A percentile compares a stretch with the other conserved stretches of the same genome.
Conservation (phyloP, 192 early-diverging fungal species). For the Rhizophlyctis rosea region DNA sequence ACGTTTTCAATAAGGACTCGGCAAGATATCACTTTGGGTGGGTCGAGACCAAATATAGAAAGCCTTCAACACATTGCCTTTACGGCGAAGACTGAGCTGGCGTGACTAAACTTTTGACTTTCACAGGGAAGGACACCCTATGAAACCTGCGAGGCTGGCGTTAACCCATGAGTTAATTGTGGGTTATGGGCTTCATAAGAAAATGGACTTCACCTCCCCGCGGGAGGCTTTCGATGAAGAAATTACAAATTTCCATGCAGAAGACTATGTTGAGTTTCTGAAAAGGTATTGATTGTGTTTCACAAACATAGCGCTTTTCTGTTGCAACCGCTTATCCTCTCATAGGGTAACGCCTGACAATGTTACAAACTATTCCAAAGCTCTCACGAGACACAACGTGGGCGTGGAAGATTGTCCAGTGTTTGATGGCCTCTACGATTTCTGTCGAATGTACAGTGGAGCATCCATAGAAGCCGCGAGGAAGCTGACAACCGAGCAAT, state of each 20-base stretch:
- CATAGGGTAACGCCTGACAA: conserved; percentile 54
- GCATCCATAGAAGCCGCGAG: conserved; percentile 91
- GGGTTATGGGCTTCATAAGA: conserved; percentile 88
- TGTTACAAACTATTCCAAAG: conserved; percentile 35
- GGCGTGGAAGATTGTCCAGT: conserved; percentile 93
- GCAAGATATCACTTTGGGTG: conserved; percentile 82
- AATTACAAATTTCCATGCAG: conserved; percentile 90
- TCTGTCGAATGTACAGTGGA: conserved; percentile 86
- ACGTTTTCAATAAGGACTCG: conserved; percentile 61
- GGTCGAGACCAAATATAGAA: background rate
- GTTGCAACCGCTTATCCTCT: background rate
- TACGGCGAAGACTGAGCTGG: background rate
- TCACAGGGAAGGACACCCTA: conserved; percentile 76
- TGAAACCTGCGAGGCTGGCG: conserved; percentile 96
- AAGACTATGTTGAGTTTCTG: conserved; percentile 90
- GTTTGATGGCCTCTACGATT: conserved; percentile 94
- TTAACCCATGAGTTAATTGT: conserved; percentile 91
- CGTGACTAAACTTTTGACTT: background rate
- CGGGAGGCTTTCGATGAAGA: conserved; percentile 79
- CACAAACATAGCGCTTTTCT: background rate
- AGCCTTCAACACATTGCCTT: background rate
- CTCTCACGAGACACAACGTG: conserved; percentile 63
- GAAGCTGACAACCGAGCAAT: conserved; percentile 73
- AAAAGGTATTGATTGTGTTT: conserved; percentile 32
- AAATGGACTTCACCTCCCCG: conserved; percentile 83